Percentiles rank a stretch among this genome's conserved stretches.
These are phyloP conservation scores for Neonectria magnoliae DNA, from an alignment of 2,329 filamentous ascomycete species.

Conservation along the genomic window DNA sequence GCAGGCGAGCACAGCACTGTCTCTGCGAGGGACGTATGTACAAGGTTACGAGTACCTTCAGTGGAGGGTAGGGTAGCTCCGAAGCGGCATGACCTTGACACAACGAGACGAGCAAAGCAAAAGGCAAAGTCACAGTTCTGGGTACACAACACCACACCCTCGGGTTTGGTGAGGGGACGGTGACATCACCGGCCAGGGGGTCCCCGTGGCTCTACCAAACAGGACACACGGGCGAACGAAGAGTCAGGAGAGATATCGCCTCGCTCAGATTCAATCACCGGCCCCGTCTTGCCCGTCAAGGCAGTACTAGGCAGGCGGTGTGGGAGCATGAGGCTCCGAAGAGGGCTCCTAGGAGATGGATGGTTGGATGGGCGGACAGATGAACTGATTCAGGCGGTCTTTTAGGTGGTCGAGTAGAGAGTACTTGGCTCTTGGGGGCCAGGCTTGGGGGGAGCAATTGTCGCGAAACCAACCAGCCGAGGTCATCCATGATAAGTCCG, in stretches of 20 bases:
- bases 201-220: conserved; percentile 30
- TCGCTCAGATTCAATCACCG: conserved; percentile 12
- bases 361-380: conserved; percentile 14
- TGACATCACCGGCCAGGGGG: conserved; percentile 42
- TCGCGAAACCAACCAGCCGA: conserved; percentile 29
- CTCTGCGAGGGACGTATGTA: conserved; percentile 4
- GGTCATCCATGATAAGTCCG: conserved; percentile 39
- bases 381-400: neutral
- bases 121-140: conserved; percentile 14
- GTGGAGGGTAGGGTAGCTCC: conserved; percentile 15
- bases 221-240: conserved; percentile 13
- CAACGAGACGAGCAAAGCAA: conserved; percentile 24
- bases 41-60: neutral
- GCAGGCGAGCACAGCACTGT: conserved; percentile 12
- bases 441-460: neutral
- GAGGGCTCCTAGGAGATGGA: conserved; percentile 4
- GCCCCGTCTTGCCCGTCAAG: neutral
- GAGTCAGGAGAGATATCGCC: conserved; percentile 14
- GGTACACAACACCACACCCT: conserved; percentile 34
- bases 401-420: neutral
- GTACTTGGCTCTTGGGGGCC: conserved; percentile 10
- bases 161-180: conserved; percentile 35
- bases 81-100: conserved; percentile 16
- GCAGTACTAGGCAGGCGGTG: conserved; percentile 18
- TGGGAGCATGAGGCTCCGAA: neutral